Percentiles rank a stretch among this genome's conserved stretches.
Evolutionary conservation across 768 basidiomycete species (phyloP).

Genomic region (Exsudoporus frostii): DNA sequence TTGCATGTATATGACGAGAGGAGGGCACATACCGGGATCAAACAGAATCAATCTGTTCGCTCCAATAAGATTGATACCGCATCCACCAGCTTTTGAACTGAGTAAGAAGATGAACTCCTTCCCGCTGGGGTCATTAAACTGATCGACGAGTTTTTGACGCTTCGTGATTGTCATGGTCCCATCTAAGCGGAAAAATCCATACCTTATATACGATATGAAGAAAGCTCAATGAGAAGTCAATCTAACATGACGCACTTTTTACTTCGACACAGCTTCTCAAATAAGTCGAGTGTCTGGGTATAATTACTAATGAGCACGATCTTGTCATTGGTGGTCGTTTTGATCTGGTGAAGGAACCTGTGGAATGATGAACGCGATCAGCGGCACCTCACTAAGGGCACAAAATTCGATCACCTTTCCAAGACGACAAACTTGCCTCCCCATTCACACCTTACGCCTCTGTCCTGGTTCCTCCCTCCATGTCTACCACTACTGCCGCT

Average conservation of each 20-base stretch:
- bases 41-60: constrained; percentile 95
- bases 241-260: constrained; percentile 59
- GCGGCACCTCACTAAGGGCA: not conserved
- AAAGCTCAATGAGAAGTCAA: not conserved
- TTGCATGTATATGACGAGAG: not conserved
- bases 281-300: constrained; percentile 91
- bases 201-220: constrained; percentile 45
- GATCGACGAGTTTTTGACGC: constrained; percentile 93
- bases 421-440: constrained; percentile 90
- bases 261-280: constrained; percentile 81
- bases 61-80: constrained; percentile 96
- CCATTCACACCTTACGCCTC: constrained; percentile 69
- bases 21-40: constrained; percentile 69
- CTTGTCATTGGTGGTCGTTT: constrained; percentile 83
- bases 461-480: constrained; percentile 38
- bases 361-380: not conserved
- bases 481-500: constrained; percentile 36
- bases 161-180: constrained; percentile 92
- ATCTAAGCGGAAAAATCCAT: constrained; percentile 88
- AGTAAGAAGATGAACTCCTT: constrained; percentile 94
- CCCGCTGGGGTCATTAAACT: constrained; percentile 90
- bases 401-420: constrained; percentile 59
- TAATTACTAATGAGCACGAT: constrained; percentile 97
- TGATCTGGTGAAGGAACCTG: constrained; percentile 84
- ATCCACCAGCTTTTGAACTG: constrained; percentile 94